Evolutionary conservation across 2,329 filamentous ascomycete genomes (phyloP).

Genomic region (Pochonia chlamydosporia): DNA sequence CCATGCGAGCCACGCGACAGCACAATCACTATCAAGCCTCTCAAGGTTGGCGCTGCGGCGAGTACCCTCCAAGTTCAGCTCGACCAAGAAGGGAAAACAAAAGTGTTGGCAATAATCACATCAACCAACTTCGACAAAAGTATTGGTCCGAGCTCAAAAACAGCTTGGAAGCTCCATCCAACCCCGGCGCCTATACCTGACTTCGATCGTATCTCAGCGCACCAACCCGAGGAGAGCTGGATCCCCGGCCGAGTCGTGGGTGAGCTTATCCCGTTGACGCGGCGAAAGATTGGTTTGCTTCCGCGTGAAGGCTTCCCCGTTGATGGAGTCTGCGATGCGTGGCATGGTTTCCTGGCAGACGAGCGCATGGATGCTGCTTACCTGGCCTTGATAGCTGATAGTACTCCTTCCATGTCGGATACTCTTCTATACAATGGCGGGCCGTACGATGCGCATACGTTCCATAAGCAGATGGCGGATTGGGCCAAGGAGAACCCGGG

Average conservation of each 20-base stretch:
- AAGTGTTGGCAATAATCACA: background rate
- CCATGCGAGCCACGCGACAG: conserved; percentile 14
- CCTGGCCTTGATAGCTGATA: conserved; percentile 20
- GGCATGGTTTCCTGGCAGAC: conserved; percentile 14
- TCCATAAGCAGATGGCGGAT: conserved; percentile 2
- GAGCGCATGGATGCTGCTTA: conserved; percentile 18
- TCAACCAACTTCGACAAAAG: background rate
- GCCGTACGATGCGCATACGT: conserved; percentile 16
- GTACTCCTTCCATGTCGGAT: conserved; percentile 21
- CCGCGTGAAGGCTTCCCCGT: conserved; percentile 16
- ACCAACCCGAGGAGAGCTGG: conserved; percentile 17
- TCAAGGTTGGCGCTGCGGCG: conserved; percentile 15
- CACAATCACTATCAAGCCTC: conserved; percentile 12
- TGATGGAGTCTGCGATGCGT: conserved; percentile 17
- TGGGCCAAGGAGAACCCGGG: conserved; percentile 19
- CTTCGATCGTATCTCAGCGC: conserved; percentile 13
- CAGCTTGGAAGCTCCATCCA: background rate
- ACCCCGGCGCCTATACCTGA: conserved; percentile 17
- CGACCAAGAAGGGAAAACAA: background rate
- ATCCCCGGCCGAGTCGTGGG: conserved; percentile 13
- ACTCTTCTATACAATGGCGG: conserved; percentile 18
- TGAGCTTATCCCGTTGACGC: conserved; percentile 16
- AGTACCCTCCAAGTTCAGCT: conserved; percentile 19
- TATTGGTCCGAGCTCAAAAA: background rate
- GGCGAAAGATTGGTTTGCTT: conserved; percentile 12